These are phyloP conservation scores for Salix suchowensis DNA, from an alignment of 345 rosid species.

Conservation along the genomic window DNA sequence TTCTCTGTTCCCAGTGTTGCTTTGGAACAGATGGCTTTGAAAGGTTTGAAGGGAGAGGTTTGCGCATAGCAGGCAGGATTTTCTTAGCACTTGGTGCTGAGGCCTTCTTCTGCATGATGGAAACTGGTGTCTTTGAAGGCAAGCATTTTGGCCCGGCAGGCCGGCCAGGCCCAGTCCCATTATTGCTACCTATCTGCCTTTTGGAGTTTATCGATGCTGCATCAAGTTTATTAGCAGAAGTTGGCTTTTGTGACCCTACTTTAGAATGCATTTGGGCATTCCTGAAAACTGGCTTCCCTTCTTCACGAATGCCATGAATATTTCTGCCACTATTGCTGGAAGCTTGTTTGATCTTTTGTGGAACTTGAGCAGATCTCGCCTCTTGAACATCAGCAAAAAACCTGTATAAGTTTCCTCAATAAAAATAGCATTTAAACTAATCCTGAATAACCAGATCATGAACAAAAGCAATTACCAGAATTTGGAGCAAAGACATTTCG, in stretches of 20 bases:
- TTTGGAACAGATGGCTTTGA: constrained; percentile 43
- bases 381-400: constrained; percentile 76
- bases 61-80: constrained; percentile 29
- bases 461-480: constrained; percentile 49
- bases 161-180: constrained; percentile 29
- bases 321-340: constrained; percentile 42
- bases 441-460: constrained; percentile 17
- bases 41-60: constrained; percentile 40
- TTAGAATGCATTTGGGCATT: constrained; percentile 43
- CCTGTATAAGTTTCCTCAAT: constrained; percentile 66
- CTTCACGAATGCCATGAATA: constrained; percentile 40
- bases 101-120: constrained; percentile 37
- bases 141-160: constrained; percentile 42
- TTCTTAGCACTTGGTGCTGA: constrained; percentile 31
- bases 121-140: constrained; percentile 32
- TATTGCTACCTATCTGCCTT: constrained; percentile 41
- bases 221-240: constrained; percentile 34
- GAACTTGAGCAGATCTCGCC: constrained; percentile 49
- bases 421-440: constrained; percentile 42
- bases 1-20: constrained; percentile 48
- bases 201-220: constrained; percentile 32
- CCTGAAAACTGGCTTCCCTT: constrained; percentile 35
- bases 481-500: constrained; percentile 34
- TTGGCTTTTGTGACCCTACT: constrained; percentile 31
- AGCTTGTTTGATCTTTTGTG: constrained; percentile 45